Conservation (phyloP, 768 basidiomycete genomes). For the Mrakia gelida region DNA sequence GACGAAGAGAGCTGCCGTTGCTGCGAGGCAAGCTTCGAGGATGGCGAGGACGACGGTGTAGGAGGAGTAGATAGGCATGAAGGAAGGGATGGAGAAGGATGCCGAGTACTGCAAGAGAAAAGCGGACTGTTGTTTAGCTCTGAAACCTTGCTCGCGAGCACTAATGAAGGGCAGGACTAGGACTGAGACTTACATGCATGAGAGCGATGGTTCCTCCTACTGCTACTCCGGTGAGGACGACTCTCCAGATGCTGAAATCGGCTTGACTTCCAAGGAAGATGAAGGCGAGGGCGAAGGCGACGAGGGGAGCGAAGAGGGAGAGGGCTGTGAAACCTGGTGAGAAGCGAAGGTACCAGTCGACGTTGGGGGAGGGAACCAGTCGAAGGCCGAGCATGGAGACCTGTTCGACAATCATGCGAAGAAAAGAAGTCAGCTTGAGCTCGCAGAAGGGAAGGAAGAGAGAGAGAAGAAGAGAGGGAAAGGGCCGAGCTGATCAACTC, state of each 20-base stretch:
- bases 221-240: slow-evolving; percentile 39
- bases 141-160: no score
- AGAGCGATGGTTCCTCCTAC: slow-evolving; percentile 40
- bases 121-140: neutral
- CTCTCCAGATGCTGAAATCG: slow-evolving; percentile 40
- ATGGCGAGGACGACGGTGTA: slow-evolving; percentile 44
- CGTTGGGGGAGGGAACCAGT: slow-evolving; percentile 35
- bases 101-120: slow-evolving; percentile 42
- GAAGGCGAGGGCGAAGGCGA: slow-evolving; percentile 42
- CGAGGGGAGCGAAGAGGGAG: slow-evolving; percentile 45
- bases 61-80: slow-evolving; percentile 38
- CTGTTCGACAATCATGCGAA: slow-evolving; percentile 1
- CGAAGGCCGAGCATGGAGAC: slow-evolving; percentile 30
- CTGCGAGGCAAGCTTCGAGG: slow-evolving; percentile 43
- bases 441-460: neutral
- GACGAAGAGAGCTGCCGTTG: slow-evolving; percentile 42
- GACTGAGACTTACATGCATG: slow-evolving; percentile 20
- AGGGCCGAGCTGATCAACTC: neutral
- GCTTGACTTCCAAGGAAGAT: slow-evolving; percentile 42
- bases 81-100: slow-evolving; percentile 41
- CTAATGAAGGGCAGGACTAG: no score
- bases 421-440: neutral
- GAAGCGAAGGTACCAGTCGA: slow-evolving; percentile 44
- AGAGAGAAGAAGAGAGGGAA: slow-evolving; percentile 26
- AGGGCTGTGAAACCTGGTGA: slow-evolving; percentile 43